Percentiles rank a stretch among this genome's conserved stretches.
These are phyloP conservation scores for Penicillium occitanis DNA, from an alignment of 2,329 filamentous ascomycete genomes.

Conservation along the genomic window DNA sequence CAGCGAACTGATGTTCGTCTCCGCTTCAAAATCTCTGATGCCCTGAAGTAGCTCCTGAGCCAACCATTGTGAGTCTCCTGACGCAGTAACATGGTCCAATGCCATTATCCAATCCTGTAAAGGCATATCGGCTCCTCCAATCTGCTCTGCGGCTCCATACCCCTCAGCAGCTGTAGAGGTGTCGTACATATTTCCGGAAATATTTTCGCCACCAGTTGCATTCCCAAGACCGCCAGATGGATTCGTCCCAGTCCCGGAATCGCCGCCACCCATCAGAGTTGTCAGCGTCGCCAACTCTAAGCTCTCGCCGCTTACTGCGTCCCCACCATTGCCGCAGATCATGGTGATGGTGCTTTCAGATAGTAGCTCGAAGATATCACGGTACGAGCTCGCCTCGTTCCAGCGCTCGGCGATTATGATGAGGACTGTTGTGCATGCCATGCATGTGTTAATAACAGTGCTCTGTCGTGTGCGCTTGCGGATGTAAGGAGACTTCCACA, in stretches of 20 bases:
- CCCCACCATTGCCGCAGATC: conserved; percentile 9
- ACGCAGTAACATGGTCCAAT: conserved; percentile 1
- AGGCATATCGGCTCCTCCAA: conserved; percentile 11
- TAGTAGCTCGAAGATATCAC: conserved; percentile 33
- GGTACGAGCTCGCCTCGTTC: conserved; percentile 31
- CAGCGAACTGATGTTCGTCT: conserved; percentile 12
- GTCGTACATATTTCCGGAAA: neutral
- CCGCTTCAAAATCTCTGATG: conserved; percentile 15
- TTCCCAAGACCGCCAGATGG: neutral
- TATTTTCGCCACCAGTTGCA: neutral
- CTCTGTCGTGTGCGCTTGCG: conserved; percentile 20
- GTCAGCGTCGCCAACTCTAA: conserved; percentile 13
- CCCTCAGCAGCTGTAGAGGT: conserved; percentile 3
- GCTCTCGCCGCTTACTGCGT: conserved; percentile 5
- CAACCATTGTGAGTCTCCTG: conserved; percentile 16
- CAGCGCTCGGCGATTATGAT: conserved; percentile 34
- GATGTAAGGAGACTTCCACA: conserved; percentile 31
- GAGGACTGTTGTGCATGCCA: conserved; percentile 33
- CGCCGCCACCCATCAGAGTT: neutral
- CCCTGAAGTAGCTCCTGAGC: conserved; percentile 17
- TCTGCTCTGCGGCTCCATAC: neutral
- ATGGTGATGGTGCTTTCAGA: conserved; percentile 17
- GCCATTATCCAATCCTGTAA: conserved; percentile 19
- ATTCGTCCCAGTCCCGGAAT: neutral
- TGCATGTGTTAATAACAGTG: conserved; percentile 31